Conservation (phyloP, 352 stramenopile genomes). For the Globisporangium orthogonon region DNA sequence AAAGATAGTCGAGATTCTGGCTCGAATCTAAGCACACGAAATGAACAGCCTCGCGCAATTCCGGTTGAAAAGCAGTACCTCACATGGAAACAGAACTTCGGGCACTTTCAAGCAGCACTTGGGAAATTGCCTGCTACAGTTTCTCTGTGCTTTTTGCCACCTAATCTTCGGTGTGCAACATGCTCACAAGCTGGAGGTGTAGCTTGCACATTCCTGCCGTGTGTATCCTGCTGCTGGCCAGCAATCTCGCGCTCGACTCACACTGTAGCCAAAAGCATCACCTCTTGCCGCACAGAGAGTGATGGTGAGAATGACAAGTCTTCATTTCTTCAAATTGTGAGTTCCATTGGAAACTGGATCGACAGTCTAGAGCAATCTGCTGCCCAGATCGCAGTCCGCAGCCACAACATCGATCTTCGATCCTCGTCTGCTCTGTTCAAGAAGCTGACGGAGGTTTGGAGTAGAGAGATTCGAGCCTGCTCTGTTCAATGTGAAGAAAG, state of each 20-base stretch:
- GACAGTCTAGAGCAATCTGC: slow-evolving; percentile 14
- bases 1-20: background rate
- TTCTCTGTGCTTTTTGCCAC: background rate
- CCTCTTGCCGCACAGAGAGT: background rate
- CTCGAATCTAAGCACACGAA: background rate
- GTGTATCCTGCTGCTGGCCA: slow-evolving; percentile 21
- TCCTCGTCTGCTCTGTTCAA: slow-evolving; percentile 11
- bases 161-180: background rate
- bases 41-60: background rate
- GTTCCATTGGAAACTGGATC: slow-evolving; percentile 18
- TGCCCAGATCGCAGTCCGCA: slow-evolving; percentile 15
- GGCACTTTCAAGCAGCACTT: slow-evolving; percentile 7
- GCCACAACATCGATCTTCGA: slow-evolving; percentile 22
- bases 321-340: slow-evolving; percentile 1
- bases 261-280: no score
- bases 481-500: slow-evolving; percentile 18
- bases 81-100: slow-evolving; percentile 15
- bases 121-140: background rate
- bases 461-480: background rate
- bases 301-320: background rate
- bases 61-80: slow-evolving; percentile 21
- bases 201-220: slow-evolving; percentile 7
- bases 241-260: slow-evolving; percentile 8
- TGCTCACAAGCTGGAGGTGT: background rate
- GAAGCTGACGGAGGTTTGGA: slow-evolving; percentile 9